These are phyloP conservation scores for Penstemon eatonii DNA, from an alignment of 257 asterid species.

Conservation along the genomic window DNA sequence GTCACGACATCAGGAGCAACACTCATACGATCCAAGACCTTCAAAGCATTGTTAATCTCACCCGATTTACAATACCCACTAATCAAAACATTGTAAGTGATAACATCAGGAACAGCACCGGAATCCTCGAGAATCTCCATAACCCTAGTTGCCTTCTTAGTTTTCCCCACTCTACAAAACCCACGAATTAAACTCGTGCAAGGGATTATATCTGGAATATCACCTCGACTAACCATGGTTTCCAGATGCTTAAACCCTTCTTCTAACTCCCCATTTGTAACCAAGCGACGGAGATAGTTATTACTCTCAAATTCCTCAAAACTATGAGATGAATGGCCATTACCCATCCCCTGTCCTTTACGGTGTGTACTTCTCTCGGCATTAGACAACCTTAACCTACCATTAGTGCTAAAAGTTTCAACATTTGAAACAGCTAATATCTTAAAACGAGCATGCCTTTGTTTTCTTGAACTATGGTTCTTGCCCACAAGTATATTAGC, in stretches of 20 bases:
- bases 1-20: conserved; percentile 86
- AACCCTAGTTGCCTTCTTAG: conserved; percentile 59
- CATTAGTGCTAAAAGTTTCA: conserved; percentile 44
- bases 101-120: conserved; percentile 86
- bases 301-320: conserved; percentile 73
- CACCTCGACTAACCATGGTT: conserved; percentile 67
- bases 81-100: conserved; percentile 81
- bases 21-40: conserved; percentile 65
- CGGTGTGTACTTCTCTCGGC: conserved; percentile 27
- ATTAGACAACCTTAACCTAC: conserved; percentile 43
- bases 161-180: conserved; percentile 65
- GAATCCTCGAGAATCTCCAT: conserved; percentile 83
- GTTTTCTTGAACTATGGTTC: conserved; percentile 28
- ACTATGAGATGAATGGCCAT: conserved; percentile 36
- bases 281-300: conserved; percentile 61
- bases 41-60: conserved; percentile 62
- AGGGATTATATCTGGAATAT: conserved; percentile 65
- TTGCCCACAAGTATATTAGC: conserved; percentile 27
- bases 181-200: conserved; percentile 83
- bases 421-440: conserved; percentile 50
- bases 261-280: conserved; percentile 65
- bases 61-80: conserved; percentile 82
- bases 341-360: conserved; percentile 20
- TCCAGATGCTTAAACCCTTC: conserved; percentile 74
- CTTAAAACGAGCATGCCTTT: conserved; percentile 31